These are phyloP conservation scores for Phytophthora litchii DNA, from an alignment of 352 stramenopile genomes.

Conservation along the genomic window DNA sequence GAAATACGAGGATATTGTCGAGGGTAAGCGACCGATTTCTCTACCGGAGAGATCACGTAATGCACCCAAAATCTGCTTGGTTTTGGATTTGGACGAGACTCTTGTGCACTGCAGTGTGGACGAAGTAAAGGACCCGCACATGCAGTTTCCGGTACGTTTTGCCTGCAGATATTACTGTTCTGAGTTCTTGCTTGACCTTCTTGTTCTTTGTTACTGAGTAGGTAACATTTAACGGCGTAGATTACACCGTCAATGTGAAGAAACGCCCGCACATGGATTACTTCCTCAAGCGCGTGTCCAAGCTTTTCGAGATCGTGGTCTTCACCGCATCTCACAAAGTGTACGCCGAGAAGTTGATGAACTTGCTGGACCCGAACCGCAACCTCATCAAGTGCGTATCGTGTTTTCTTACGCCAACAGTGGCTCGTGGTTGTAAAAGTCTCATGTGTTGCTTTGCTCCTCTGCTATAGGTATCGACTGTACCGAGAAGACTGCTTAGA, in stretches of 20 bases:
- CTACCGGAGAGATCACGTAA: slow-evolving; percentile 60
- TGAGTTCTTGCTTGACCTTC: not conserved
- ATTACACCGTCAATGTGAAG: slow-evolving; percentile 96
- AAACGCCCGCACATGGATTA: slow-evolving; percentile 95
- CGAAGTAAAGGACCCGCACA: slow-evolving; percentile 92
- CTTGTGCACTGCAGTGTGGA: slow-evolving; percentile 99
- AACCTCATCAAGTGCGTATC: slow-evolving; percentile 86
- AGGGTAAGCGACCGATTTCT: slow-evolving; percentile 51
- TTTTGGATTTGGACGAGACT: slow-evolving; percentile 99
- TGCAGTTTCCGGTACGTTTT: slow-evolving; percentile 92
- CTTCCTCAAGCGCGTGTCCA: slow-evolving; percentile 93
- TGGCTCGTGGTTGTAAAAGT: not conserved
- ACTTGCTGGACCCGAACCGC: slow-evolving; percentile 95
- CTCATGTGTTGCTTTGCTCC: slow-evolving; percentile 9
- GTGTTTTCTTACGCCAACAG: not conserved
- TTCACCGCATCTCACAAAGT: slow-evolving; percentile 97
- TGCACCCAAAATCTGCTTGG: slow-evolving; percentile 76
- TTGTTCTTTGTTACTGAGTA: slow-evolving; percentile 22
- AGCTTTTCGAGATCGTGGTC: slow-evolving; percentile 98
- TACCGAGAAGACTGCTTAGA: slow-evolving; percentile 96
- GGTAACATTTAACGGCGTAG: slow-evolving; percentile 94
- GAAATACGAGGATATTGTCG: slow-evolving; percentile 77
- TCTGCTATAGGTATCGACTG: slow-evolving; percentile 83
- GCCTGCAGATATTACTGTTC: not conserved
- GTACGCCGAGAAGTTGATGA: slow-evolving; percentile 97